Percentiles rank a stretch among this genome's conserved stretches.
These are phyloP conservation scores for Sporopachydermia cereana DNA, from an alignment of 1,139 yeast genomes.

Conservation along the genomic window DNA sequence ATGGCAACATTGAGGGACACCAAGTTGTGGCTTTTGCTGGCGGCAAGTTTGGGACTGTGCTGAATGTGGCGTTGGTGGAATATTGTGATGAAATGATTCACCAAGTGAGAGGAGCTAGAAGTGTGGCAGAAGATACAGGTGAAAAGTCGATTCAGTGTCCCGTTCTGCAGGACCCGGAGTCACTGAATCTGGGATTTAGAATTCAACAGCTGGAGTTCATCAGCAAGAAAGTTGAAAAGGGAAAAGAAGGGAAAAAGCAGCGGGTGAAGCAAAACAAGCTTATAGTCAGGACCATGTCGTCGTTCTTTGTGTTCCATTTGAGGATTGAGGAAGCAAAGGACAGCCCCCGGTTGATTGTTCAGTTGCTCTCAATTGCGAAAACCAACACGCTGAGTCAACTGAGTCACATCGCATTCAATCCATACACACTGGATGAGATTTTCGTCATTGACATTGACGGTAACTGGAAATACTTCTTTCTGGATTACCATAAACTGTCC, in stretches of 20 bases:
- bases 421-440: not conserved
- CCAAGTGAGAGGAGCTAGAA: not conserved
- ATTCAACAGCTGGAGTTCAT: conserved; percentile 1
- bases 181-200: not conserved
- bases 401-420: not conserved
- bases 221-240: not conserved
- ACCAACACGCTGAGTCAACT: not conserved
- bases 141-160: not conserved
- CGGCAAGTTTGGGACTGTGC: conserved; percentile 2
- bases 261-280: not conserved
- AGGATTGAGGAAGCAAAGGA: not conserved
- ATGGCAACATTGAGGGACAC: not conserved
- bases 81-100: not conserved
- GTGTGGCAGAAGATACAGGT: not conserved
- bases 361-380: not conserved
- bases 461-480: not conserved
- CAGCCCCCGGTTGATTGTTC: not conserved
- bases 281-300: not conserved
- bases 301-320: not conserved
- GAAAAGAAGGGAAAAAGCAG: not conserved
- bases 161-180: not conserved
- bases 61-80: not conserved
- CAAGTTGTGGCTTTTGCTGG: not conserved
- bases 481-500: not conserved
- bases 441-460: conserved; percentile 4